Evolutionary conservation across 768 basidiomycete genomes (phyloP).

Genomic region (Rhizopogon salebrosus): DNA sequence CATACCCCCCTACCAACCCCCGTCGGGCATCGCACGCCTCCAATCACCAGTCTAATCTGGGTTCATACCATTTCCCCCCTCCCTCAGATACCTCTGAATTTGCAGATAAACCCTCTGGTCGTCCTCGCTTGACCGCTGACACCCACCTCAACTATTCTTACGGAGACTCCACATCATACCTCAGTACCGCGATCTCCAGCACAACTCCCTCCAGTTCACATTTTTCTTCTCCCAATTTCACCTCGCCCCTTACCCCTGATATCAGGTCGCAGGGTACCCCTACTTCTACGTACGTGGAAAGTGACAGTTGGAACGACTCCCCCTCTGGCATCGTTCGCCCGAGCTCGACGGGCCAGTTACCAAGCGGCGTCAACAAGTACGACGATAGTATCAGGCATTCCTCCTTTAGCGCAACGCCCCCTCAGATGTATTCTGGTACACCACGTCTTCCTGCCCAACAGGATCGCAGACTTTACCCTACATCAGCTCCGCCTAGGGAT

Average conservation of each 20-base stretch:
- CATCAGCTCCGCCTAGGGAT: slow-evolving; percentile 45
- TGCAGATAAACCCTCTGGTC: slow-evolving; percentile 27
- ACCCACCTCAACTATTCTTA: slow-evolving; percentile 39
- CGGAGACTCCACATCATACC: slow-evolving; percentile 41
- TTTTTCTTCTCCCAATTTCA: slow-evolving; percentile 42
- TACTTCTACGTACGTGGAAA: slow-evolving; percentile 38
- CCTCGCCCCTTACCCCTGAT: slow-evolving; percentile 43
- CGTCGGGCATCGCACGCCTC: slow-evolving; percentile 44
- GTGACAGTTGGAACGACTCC: slow-evolving; percentile 51
- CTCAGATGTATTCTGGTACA: slow-evolving; percentile 60
- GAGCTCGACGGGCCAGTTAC: slow-evolving; percentile 57
- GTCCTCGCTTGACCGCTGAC: slow-evolving; percentile 48
- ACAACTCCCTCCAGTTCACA: slow-evolving; percentile 48
- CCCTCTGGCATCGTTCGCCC: slow-evolving; percentile 60
- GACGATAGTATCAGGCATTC: slow-evolving; percentile 67
- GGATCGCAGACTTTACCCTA: slow-evolving; percentile 49
- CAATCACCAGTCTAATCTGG: slow-evolving; percentile 32
- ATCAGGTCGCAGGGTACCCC: slow-evolving; percentile 40
- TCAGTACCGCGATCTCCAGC: slow-evolving; percentile 45
- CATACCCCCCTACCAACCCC: slow-evolving; percentile 46
- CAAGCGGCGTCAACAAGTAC: slow-evolving; percentile 53
- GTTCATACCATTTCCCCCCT: slow-evolving; percentile 54
- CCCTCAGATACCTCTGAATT: slow-evolving; percentile 34
- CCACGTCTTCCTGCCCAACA: slow-evolving; percentile 69
- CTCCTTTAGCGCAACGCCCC: slow-evolving; percentile 55